Base-by-base conservation (phyloP, 108 stramenopile species). In the Phaeodactylum tricornutum region DNA sequence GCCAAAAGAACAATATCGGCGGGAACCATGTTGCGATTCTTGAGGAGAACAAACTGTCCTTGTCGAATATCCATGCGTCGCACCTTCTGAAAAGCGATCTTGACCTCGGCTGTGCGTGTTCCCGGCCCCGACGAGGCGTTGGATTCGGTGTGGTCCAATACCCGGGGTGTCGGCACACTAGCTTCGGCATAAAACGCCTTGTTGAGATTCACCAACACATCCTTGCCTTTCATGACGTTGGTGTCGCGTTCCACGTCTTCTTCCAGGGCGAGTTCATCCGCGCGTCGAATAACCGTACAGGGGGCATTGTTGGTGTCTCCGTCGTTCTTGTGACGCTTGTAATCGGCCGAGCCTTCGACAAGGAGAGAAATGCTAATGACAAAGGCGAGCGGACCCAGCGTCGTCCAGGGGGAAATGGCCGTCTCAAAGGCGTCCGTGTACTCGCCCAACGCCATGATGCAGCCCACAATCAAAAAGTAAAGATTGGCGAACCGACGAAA, bases 1-100 rank as follows among this genome's bases (percentile, higher is more conserved):
- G 88, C 85, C 36, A 98, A 52, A 37, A 98, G 61, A 21, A 98
- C 70, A 47, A 95, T 50, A 66, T 98, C 97, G 12, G 94, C 96
- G 5, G 97, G 96, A 15, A 96, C 66, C 75, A 82, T 79, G 46
- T 94, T 87, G 23, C 95, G 74, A 60, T 96, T 92, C 31, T 73
- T 61, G 15, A 98, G 72, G n/a, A 92, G 35, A 20, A 98, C 72
- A 28, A 98, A 50, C 57, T 95, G 79, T 11, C 97, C 97, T 19
- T 92, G 74, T 23, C 67, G 66, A 34, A 98, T 83, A 47, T 92
- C 68, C 72, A 50, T 84, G 5, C 86, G 71, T 17, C 51, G 40
- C 20, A 87, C 73, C 6, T 54, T 68, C 59, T 84, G 72, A 43
- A 86, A 85, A 2, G 69, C 72, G 44, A 81, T 65, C 33, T 69